phyloP scores from a whole-genome alignment of 2,329 filamentous ascomycete genomes.

The Fusarium algeriense region DNA sequence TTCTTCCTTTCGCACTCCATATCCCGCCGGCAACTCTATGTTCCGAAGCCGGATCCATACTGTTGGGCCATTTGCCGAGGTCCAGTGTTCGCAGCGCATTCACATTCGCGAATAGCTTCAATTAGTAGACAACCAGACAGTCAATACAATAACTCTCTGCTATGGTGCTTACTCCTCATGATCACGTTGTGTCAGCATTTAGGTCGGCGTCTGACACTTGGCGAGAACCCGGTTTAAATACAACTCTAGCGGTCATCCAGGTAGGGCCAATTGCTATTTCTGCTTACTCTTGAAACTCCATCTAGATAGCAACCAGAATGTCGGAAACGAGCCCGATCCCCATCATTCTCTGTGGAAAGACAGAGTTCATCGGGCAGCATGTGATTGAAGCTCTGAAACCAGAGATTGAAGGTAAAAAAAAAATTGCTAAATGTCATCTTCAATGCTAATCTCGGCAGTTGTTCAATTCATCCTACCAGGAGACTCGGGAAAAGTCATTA shows the following conservation, averaged over 20 bases:
- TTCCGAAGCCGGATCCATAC: background rate
- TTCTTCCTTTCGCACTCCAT: background rate
- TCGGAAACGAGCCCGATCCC: background rate
- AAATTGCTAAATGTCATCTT: fast-evolving
- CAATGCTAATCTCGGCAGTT: background rate
- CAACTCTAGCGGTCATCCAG: background rate
- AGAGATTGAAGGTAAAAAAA: constrained; percentile 22
- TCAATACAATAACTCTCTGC: background rate
- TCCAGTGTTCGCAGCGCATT: too few species aligned
- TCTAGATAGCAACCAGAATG: constrained; percentile 3
- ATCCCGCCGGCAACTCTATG: background rate
- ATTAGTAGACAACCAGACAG: background rate
- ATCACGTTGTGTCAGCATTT: constrained; percentile 6
- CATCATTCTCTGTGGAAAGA: constrained; percentile 34
- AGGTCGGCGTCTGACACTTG: background rate
- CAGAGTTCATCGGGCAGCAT: constrained; percentile 16
- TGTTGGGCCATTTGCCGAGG: background rate
- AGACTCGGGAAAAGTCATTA: constrained; percentile 20
- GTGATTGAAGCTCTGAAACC: constrained; percentile 28
- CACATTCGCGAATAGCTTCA: background rate
- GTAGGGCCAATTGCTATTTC: background rate
- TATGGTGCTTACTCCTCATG: background rate
- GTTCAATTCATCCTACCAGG: constrained; percentile 30
- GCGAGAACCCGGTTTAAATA: background rate
- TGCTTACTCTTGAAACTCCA: background rate